Evolutionary conservation across 495 filamentous ascomycete genomes (phyloP).

Genomic region (Daldinia decipiens): DNA sequence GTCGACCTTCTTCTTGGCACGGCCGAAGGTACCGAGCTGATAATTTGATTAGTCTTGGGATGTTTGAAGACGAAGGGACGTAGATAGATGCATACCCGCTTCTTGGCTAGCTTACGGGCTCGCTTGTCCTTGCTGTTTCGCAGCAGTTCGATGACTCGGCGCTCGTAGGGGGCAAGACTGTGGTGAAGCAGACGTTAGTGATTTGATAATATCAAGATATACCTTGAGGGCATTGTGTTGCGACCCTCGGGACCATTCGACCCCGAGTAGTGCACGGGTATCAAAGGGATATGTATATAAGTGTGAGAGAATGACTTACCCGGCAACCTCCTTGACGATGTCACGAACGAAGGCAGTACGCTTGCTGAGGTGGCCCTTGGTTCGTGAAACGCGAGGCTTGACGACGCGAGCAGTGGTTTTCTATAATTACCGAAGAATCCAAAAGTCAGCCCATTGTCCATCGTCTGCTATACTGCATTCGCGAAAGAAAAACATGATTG

Average conservation of each 20-base stretch:
- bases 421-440: slow-evolving; percentile 61
- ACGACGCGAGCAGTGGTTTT: slow-evolving; percentile 89
- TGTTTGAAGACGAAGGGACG: background rate
- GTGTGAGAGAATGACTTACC: slow-evolving; percentile 61
- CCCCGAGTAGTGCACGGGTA: background rate
- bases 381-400: slow-evolving; percentile 87
- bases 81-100: slow-evolving; percentile 73
- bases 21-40: slow-evolving; percentile 93
- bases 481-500: slow-evolving; percentile 41
- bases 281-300: slow-evolving; percentile 1
- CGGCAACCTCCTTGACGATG: slow-evolving; percentile 94
- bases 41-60: slow-evolving; percentile 27
- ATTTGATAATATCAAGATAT: background rate
- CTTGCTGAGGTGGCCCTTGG: slow-evolving; percentile 92
- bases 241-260: background rate
- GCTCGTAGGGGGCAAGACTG: slow-evolving; percentile 95
- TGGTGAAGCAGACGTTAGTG: slow-evolving; percentile 40
- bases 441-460: slow-evolving; percentile 57
- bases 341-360: slow-evolving; percentile 85
- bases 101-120: slow-evolving; percentile 98
- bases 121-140: slow-evolving; percentile 99
- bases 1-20: slow-evolving; percentile 99
- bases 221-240: no score
- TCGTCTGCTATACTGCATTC: slow-evolving; percentile 48
- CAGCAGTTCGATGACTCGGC: slow-evolving; percentile 97